Evolutionary conservation across 305 asterid genomes (phyloP), one percentile per base, ranked within the genome.

Genomic region (Striga hermonthica): DNA sequence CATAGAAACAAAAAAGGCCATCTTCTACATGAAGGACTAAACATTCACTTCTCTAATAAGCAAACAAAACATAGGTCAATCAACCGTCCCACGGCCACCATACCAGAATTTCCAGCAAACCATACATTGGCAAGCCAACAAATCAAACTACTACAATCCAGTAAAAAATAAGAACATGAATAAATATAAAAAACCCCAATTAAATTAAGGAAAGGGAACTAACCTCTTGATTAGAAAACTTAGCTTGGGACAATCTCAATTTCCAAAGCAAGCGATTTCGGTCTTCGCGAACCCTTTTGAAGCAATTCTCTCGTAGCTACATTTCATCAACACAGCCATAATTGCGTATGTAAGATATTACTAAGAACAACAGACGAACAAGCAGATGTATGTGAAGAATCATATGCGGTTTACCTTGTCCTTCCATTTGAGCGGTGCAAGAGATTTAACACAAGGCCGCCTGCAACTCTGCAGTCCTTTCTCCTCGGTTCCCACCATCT

Each of bases 221-320:
- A 77, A 87, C 97, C 96, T 85, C 64, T 14, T 67, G 61, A 69
- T 58, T 69, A 12, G 77, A 48, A 35, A 78, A 75, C 36, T 64
- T 65, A 48, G 72, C 47, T 44, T 79, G 72, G 56, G 92, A 72
- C 60, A 78, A 79, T 71, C 96, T 87, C 78, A 82, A 68, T 66
- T 81, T 81, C 96, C 98, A 92, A 60, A 92, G 90, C 84, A 92
- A 80, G 13, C 91, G 87, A 61, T 74, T 62, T 56, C 93, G 82
- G 81, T 87, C 90, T 77, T 87, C 87, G 34, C 89, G 87, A 41
- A 87, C 85, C 76, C 97, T 86, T 79, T 71, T 83, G 79, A 82
- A 82, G 73, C 98, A 92, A 77, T 84, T 92, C 66, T 92, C 93
- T 75, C 96, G 80, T 56, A 92, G 90, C 98, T 92, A 71, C 80